These are phyloP conservation scores for Suillus cothurnatus DNA, from an alignment of 768 basidiomycete species.

Conservation along the genomic window DNA sequence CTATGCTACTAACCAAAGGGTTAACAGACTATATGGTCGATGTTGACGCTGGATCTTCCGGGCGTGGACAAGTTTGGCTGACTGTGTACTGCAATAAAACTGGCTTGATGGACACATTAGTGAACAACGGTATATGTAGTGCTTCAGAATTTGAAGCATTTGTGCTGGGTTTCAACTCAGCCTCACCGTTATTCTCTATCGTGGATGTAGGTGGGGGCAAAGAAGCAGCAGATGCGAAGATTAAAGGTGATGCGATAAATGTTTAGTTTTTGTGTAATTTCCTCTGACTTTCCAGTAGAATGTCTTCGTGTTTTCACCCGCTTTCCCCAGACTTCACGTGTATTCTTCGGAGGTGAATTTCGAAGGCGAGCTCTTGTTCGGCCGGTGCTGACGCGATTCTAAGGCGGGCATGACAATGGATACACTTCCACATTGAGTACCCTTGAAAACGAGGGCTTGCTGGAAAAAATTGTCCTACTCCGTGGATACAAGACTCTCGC, in stretches of 20 bases:
- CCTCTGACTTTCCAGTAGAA: conserved; percentile 24
- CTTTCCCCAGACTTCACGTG: conserved; percentile 38
- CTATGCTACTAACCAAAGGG: conserved; percentile 37
- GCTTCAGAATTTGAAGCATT: conserved; percentile 39
- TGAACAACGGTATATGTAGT: conserved; percentile 32
- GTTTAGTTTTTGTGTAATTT: background rate
- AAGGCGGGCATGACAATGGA: conserved; percentile 44
- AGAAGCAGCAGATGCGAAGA: conserved; percentile 45
- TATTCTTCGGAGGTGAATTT: conserved; percentile 42
- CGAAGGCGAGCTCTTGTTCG: background rate
- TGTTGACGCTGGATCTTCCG: conserved; percentile 23
- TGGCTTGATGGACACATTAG: conserved; percentile 36
- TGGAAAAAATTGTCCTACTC: conserved; percentile 40
- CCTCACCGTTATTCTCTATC: conserved; percentile 42
- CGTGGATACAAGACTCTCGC: conserved; percentile 42
- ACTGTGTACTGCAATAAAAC: conserved; percentile 40
- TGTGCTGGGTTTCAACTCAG: conserved; percentile 41
- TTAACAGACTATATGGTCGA: conserved; percentile 35
- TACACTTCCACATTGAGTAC: conserved; percentile 40
- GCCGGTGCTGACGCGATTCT: background rate
- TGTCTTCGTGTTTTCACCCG: conserved; percentile 63
- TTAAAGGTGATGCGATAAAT: conserved; percentile 33
- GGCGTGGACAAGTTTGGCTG: conserved; percentile 38
- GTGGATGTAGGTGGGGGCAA: conserved; percentile 46
- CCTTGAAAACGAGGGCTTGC: conserved; percentile 40